These are phyloP conservation scores for Trametes cingulata DNA, from an alignment of 768 basidiomycete species.

Conservation along the genomic window DNA sequence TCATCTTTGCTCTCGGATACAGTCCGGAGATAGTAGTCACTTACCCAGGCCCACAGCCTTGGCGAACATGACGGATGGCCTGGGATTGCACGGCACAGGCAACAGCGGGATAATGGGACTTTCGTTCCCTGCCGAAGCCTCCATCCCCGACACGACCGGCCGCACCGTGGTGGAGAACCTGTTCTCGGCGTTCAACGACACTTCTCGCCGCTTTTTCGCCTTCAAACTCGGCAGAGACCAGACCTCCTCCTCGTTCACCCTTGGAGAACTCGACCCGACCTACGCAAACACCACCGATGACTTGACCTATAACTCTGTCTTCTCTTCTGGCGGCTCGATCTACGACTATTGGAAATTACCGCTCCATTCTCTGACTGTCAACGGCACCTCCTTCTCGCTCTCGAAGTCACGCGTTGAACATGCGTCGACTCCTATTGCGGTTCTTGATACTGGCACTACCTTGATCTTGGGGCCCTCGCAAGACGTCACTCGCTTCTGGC, in stretches of 20 bases:
- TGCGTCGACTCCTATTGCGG: slow-evolving; percentile 47
- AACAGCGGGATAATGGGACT: slow-evolving; percentile 61
- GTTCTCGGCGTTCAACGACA: slow-evolving; percentile 42
- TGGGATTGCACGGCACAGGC: slow-evolving; percentile 46
- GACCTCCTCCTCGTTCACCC: slow-evolving; percentile 47
- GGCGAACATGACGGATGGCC: slow-evolving; percentile 43
- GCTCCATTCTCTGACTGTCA: slow-evolving; percentile 45
- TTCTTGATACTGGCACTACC: slow-evolving; percentile 66
- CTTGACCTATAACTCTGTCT: slow-evolving; percentile 43
- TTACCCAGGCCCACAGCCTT: slow-evolving; percentile 37
- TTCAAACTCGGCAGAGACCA: slow-evolving; percentile 46
- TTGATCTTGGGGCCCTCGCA: slow-evolving; percentile 52
- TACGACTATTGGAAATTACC: slow-evolving; percentile 65
- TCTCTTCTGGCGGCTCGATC: slow-evolving; percentile 28
- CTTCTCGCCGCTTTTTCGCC: slow-evolving; percentile 46
- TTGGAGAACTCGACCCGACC: slow-evolving; percentile 48
- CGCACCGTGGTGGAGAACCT: slow-evolving; percentile 49
- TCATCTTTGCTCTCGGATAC: neutral
- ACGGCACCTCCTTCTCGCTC: slow-evolving; percentile 41
- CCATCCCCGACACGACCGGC: slow-evolving; percentile 48
- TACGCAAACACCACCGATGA: slow-evolving; percentile 34
- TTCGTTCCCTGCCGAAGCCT: slow-evolving; percentile 47
- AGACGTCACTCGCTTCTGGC: slow-evolving; percentile 57
- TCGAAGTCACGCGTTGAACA: slow-evolving; percentile 47
- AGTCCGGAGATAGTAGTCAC: neutral